Percentiles rank a stretch among this genome's conserved stretches.
Conservation (phyloP, 192 early-diverging fungal genomes). For the Backusella australiensis region DNA sequence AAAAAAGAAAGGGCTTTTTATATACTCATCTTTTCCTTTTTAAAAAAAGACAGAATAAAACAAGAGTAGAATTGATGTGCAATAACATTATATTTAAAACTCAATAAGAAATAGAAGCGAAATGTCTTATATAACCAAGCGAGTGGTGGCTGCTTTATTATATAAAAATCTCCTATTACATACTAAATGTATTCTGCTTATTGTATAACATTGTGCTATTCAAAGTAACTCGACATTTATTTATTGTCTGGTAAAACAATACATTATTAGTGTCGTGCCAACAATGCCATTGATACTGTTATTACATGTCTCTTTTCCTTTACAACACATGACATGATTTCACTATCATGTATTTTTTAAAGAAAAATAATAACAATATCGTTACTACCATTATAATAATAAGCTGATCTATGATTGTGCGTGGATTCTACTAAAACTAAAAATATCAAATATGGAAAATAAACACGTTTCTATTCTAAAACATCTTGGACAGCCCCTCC, state of each 20-base stretch:
- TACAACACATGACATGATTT: background rate
- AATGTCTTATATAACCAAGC: background rate
- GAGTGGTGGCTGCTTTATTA: background rate
- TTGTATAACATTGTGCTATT: background rate
- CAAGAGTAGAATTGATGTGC: background rate
- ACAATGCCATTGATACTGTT: background rate
- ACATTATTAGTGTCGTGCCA: background rate
- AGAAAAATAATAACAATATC: background rate
- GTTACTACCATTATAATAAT: background rate
- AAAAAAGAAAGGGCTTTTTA: background rate
- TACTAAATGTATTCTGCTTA: background rate
- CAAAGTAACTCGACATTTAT: background rate
- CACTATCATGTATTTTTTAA: background rate
- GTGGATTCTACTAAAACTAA: background rate
- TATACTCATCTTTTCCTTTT: background rate
- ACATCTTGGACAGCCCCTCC: background rate
- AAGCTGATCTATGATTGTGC: background rate
- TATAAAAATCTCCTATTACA: background rate
- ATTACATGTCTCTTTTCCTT: background rate
- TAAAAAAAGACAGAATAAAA: background rate
- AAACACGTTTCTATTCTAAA: conserved; percentile 6
- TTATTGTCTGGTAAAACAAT: background rate
- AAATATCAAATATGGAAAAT: conserved; percentile 2
- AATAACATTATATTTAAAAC: background rate
- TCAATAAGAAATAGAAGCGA: background rate